Conservation (phyloP, 2,329 filamentous ascomycete genomes). For the Emmonsiellopsis sp. region DNA sequence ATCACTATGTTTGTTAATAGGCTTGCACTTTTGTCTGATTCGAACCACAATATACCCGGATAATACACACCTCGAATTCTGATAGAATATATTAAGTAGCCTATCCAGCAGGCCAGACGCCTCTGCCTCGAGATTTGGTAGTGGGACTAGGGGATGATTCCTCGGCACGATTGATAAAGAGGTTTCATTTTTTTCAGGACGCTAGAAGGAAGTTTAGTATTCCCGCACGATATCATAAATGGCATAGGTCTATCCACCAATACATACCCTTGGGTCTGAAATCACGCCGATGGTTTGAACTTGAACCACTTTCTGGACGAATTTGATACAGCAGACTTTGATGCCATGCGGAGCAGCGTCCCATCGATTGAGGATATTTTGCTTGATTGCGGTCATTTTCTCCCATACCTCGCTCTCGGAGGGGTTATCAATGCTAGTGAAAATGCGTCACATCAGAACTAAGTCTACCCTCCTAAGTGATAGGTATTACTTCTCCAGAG, state of each 20-base stretch:
- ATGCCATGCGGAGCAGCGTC: constrained; percentile 67
- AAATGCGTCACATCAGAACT: constrained; percentile 14
- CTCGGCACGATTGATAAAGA: constrained; percentile 77
- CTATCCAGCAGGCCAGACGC: constrained; percentile 83
- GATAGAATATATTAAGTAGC: constrained; percentile 74
- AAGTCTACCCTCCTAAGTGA: constrained; percentile 4
- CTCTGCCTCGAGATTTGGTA: constrained; percentile 80
- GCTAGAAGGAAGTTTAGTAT: constrained; percentile 39
- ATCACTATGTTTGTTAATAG: constrained; percentile 49
- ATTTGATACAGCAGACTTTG: constrained; percentile 93
- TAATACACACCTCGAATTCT: constrained; percentile 63
- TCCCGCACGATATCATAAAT: not conserved
- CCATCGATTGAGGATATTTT: constrained; percentile 80
- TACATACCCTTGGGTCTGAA: constrained; percentile 68
- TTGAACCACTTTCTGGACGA: constrained; percentile 84
- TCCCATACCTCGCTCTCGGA: constrained; percentile 78
- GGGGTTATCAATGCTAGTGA: constrained; percentile 68
- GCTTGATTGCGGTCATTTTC: constrained; percentile 79
- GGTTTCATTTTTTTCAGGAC: constrained; percentile 68
- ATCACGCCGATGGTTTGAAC: constrained; percentile 80
- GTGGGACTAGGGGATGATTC: constrained; percentile 70
- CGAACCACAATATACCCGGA: not conserved
- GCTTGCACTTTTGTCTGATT: not conserved
- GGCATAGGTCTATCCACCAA: not conserved
- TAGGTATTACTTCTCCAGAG: constrained; percentile 11